Evolutionary conservation across 1,284 basidiomycete genomes (phyloP).

Genomic region (Vanrija sp.): DNA sequence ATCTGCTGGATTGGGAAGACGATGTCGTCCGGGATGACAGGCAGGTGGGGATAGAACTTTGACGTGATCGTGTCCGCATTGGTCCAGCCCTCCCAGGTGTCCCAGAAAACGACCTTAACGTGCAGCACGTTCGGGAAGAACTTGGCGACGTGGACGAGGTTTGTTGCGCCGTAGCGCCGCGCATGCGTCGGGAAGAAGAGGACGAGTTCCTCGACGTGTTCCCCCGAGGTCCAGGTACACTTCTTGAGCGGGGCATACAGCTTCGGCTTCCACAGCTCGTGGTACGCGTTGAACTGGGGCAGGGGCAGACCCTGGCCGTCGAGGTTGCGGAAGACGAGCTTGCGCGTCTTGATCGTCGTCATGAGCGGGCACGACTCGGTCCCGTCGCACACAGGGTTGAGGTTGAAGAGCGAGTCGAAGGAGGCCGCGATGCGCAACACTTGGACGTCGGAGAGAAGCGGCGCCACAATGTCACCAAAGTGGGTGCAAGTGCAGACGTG

Average conservation of each 20-base stretch:
- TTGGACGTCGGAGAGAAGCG: not conserved
- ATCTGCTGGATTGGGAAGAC: conserved; percentile 57
- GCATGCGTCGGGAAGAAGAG: not conserved
- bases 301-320: not conserved
- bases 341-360: not conserved
- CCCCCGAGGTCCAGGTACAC: no score
- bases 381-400: not conserved
- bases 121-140: not conserved
- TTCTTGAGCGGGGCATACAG: no score
- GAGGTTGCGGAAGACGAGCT: conserved; percentile 8
- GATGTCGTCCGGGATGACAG: conserved; percentile 72
- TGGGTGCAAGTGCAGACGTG: conserved; percentile 1
- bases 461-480: not conserved
- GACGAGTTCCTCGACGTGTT: not conserved
- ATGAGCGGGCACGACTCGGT: not conserved
- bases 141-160: no score
- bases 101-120: not conserved
- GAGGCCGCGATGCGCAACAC: not conserved
- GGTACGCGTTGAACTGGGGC: not conserved
- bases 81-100: conserved; percentile 1
- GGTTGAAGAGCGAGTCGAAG: not conserved
- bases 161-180: not conserved
- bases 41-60: conserved; percentile 38
- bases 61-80: not conserved
- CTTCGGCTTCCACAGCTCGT: no score